These are phyloP conservation scores for Quercus glauca DNA, from an alignment of 306 rosid genomes.

Conservation along the genomic window DNA sequence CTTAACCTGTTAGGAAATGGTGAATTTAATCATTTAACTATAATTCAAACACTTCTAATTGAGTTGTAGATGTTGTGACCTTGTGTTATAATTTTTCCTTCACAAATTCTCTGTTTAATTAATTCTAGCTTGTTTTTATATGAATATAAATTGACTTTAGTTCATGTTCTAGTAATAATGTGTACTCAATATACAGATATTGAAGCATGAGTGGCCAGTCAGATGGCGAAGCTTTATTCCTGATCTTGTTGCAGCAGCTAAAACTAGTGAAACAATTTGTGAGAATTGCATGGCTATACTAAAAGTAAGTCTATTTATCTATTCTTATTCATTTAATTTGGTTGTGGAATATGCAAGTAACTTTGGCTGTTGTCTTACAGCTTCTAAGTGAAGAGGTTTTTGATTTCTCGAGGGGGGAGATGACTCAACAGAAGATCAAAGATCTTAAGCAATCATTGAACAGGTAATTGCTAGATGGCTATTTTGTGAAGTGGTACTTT, in stretches of 20 bases:
- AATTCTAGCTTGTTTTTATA: neutral
- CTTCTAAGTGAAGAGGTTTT: conserved; percentile 68
- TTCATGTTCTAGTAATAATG: neutral
- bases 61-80: neutral
- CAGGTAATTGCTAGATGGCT: conserved; percentile 50
- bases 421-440: conserved; percentile 64
- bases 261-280: conserved; percentile 92
- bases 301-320: conserved; percentile 46
- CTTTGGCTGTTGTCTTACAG: conserved; percentile 29
- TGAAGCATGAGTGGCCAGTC: conserved; percentile 99
- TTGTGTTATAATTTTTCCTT: no score
- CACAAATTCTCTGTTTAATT: neutral
- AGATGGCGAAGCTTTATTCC: conserved; percentile 94
- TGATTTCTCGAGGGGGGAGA: conserved; percentile 72
- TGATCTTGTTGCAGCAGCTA: conserved; percentile 91
- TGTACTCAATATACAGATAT: conserved; percentile 49
- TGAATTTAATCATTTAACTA: no score
- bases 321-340: neutral
- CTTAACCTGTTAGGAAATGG: no score
- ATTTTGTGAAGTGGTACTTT: neutral
- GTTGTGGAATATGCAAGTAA: neutral
- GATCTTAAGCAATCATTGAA: conserved; percentile 70
- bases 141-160: neutral
- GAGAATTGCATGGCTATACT: conserved; percentile 96
- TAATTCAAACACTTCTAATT: neutral